Conservation (phyloP, 192 early-diverging fungal genomes). For the Spinellus fusiger region DNA sequence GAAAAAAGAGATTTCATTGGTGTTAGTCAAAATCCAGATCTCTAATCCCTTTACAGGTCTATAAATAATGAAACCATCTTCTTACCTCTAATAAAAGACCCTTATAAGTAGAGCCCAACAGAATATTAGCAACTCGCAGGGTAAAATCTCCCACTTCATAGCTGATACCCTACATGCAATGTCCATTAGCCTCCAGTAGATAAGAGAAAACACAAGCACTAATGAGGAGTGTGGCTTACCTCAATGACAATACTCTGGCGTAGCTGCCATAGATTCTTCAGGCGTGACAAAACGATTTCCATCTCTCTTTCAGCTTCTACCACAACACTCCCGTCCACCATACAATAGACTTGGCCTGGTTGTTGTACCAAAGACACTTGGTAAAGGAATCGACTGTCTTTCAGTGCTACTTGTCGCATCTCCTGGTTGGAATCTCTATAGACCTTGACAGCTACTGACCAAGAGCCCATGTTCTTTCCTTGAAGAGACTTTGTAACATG, state of each 20-base stretch:
- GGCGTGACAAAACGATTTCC: slow-evolving; percentile 38
- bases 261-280: slow-evolving; percentile 48
- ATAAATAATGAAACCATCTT: background rate
- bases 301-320: slow-evolving; percentile 48
- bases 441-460: slow-evolving; percentile 32
- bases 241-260: slow-evolving; percentile 45
- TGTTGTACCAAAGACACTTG: slow-evolving; percentile 32
- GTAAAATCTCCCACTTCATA: slow-evolving; percentile 51
- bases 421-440: slow-evolving; percentile 25
- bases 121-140: slow-evolving; percentile 46
- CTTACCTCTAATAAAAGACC: slow-evolving; percentile 49
- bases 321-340: slow-evolving; percentile 43
- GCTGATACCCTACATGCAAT: slow-evolving; percentile 31
- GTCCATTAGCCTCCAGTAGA: background rate
- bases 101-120: slow-evolving; percentile 48
- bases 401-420: slow-evolving; percentile 5
- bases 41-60: too few relatives aligned
- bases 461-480: slow-evolving; percentile 31
- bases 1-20: background rate
- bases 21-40: background rate
- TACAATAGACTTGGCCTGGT: slow-evolving; percentile 34
- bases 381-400: slow-evolving; percentile 28
- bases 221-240: slow-evolving; percentile 13
- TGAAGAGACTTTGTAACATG: slow-evolving; percentile 33
- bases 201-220: too few relatives aligned